Conservation (phyloP, 176 grass and related monocot species). For the Eleusine indica region DNA sequence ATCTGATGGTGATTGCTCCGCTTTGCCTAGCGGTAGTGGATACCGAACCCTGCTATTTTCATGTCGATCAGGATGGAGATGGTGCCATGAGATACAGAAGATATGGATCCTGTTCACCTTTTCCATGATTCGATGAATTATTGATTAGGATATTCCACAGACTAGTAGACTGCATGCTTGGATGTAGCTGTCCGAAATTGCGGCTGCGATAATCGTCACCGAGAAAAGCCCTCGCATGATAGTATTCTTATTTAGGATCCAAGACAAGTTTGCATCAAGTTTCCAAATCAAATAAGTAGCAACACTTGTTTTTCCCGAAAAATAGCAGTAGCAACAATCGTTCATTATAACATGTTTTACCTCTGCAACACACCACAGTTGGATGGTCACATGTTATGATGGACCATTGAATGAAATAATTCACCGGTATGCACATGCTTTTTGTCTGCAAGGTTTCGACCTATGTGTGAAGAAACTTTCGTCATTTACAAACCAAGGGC, state of each 20-base stretch:
- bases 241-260: neutral
- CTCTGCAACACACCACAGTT: neutral
- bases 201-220: neutral
- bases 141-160: neutral
- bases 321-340: neutral
- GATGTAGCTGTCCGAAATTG: neutral
- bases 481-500: neutral
- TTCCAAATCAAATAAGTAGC: neutral
- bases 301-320: neutral
- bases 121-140: neutral
- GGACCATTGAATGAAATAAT: slow-evolving; percentile 13
- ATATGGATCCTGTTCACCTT: neutral
- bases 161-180: neutral
- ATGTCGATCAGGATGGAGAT: slow-evolving; percentile 8
- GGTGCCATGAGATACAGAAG: neutral
- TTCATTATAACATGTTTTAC: neutral
- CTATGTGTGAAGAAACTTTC: neutral
- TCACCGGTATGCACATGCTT: neutral
- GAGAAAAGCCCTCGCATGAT: neutral
- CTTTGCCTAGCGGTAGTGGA: neutral
- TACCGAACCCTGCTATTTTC: neutral
- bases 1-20: slow-evolving; percentile 20
- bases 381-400: neutral
- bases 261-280: neutral
- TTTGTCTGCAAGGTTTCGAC: slow-evolving; percentile 6